Base-by-base conservation (phyloP, 345 rosid genomes). In the Citrus sp. region DNA sequence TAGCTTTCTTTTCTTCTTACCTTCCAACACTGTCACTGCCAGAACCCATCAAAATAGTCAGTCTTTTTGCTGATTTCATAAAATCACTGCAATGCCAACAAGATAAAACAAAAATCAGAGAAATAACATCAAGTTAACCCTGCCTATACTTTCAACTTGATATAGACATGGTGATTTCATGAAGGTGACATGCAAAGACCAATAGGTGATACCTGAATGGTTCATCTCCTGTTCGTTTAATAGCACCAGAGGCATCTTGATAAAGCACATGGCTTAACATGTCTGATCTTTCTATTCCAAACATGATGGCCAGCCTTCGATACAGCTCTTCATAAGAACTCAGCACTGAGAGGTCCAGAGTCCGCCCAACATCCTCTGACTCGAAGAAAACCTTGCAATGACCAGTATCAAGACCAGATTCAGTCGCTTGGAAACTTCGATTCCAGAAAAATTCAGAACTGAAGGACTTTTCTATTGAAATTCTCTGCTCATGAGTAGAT, bases 321-420 rank as follows among this genome's bases (percentile, higher is more conserved):
- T 91, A 82, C 30, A 93, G 83, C 76, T 95, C 98, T 79, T 95
- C 94, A 64, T 92, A 95, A 35, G 99, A 91, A 49, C 88, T 86
- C 7, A 93, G 83, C 82, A 77, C 89, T 5, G 93, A 87, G 42
- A 95, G 96, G 82, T 95, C 93, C 6, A 95, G 90, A 24, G 98
- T 92, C 56, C 95, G 86, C 60, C 99, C 97, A 32, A 92, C 90
- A 79, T 93, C 97, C 78, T 92, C 97, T 2, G 98, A 90, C 78
- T 93, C 97, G 92, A 93, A 83, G 86, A 95, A 95, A 18, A 93
- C 98, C 84, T 93, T 95, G 87, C 99, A 92, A 77, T 89, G 97
- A 83, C 94, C 95, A 0, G 91, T 88, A 67, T 89, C 91, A 14
- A 84, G 85, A 72, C 76, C 81, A 22, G 74, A 72, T 76, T 87